Evolutionary conservation across 75 land plant genomes (phyloP), one percentile per base, ranked within the genome.

Genomic region (Selaginella tamariscina): DNA sequence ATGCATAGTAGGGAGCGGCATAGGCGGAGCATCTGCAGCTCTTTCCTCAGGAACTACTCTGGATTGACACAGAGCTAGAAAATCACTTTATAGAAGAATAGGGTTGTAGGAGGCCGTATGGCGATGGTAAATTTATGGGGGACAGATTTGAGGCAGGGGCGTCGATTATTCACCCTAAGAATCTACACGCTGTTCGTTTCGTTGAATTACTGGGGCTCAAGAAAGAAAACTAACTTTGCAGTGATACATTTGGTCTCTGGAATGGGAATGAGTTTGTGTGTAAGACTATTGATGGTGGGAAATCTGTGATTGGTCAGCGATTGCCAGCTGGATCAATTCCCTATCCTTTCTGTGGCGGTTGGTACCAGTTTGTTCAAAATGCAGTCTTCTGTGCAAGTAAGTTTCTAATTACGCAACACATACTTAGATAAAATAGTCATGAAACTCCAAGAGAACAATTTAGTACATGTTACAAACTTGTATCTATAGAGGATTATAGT

Each of bases 1-100:
- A 20, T 93, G 98, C 83, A 81, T 93, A 27, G 68, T 93, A 60
- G 98, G 98, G 56, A 72, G 82, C 68, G 98, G 98, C n/a, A 93
- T 93, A 55, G 87, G 73, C 54, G 98, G 90, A 57, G 77, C 98
- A 32, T 84, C 98, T 0, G 75, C 81, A 20, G 76, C 98, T 44
- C 82, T 63, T 93, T 93, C 78, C 85, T 93, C 70, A 73, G 75
- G n/a, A 55, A 77, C 1, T 79, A 76, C 32, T 64, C 81, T 56
- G 65, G 80, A 67, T 71, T 15, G 1, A 54, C 20, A 26, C 31
- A 24, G 20, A 65, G 31, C 32, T 62, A 32, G 71, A 66, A 24
- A 84, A 84, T 72, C 68, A 28, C n/a, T 0, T 67, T 93, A 56
- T 85, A 84, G 80, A 79, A 76, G 44, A 44, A 57, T 64, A 70